phyloP scores from a whole-genome alignment of 768 basidiomycete genomes.

The Phanerochaete sordida region DNA sequence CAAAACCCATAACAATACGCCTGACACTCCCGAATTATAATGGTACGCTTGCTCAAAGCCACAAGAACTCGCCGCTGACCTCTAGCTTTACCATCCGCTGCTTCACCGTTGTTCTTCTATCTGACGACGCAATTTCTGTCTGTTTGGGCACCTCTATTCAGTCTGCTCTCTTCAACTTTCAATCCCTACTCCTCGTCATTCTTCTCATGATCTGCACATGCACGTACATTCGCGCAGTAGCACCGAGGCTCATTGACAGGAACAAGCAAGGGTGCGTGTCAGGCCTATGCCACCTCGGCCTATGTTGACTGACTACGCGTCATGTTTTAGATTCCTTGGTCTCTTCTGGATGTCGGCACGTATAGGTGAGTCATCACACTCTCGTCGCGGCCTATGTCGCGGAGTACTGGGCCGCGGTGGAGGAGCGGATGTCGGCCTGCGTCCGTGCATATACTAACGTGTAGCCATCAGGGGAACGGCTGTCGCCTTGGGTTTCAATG shows the following conservation, averaged over 20 bases:
- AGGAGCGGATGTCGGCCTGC: no score
- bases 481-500: constrained; percentile 93
- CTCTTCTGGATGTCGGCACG: constrained; percentile 94
- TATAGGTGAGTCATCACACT: constrained; percentile 62
- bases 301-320: no score
- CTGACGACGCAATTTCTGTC: no score
- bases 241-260: constrained; percentile 85
- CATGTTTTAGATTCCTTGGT: constrained; percentile 89
- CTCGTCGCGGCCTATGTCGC: no score
- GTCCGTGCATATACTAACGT: not conserved
- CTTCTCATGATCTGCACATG: constrained; percentile 95
- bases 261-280: constrained; percentile 87
- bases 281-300: no score
- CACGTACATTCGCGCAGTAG: constrained; percentile 89
- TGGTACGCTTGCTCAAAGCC: not conserved
- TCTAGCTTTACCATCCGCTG: not conserved
- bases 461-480: constrained; percentile 68
- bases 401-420: no score
- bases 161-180: constrained; percentile 98
- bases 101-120: no score
- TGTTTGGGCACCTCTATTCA: no score
- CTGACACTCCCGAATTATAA: not conserved
- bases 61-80: not conserved
- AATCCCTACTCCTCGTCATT: constrained; percentile 90
- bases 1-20: no score